phyloP scores from a whole-genome alignment of 257 asterid species.

The Scutellaria minor region DNA sequence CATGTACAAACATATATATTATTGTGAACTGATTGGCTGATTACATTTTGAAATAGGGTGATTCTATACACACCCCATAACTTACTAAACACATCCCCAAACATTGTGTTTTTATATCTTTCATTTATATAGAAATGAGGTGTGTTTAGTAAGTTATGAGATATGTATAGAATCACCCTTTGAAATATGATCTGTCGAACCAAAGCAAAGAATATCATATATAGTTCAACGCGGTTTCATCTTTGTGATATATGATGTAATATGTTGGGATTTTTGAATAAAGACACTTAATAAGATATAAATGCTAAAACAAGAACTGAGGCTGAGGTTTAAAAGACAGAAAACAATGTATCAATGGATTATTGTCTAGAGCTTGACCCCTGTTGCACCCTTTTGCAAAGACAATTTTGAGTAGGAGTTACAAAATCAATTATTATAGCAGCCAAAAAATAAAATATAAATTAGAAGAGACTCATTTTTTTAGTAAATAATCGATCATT shows the following conservation, averaged over 20 bases:
- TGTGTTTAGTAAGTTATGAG: no score
- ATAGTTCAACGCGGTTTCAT: no score
- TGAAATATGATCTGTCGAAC: not conserved
- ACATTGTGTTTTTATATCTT: no score
- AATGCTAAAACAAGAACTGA: constrained; percentile 36
- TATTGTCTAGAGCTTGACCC: constrained; percentile 57
- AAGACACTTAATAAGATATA: constrained; percentile 27
- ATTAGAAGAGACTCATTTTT: not conserved
- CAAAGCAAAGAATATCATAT: not conserved
- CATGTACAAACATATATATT: no score
- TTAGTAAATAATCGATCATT: not conserved
- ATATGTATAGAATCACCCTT: no score
- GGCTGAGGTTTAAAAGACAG: constrained; percentile 39
- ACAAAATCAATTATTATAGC: constrained; percentile 26
- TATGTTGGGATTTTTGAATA: not conserved
- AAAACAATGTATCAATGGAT: constrained; percentile 43
- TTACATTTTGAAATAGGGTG: no score
- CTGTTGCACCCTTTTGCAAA: constrained; percentile 50
- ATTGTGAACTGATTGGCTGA: no score
- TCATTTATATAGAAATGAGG: no score
- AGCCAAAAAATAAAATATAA: not conserved
- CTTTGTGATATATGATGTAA: not conserved
- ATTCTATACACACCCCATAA: no score
- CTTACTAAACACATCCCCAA: no score
- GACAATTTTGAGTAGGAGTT: constrained; percentile 39